Conservation (phyloP, 2,329 filamentous ascomycete species). For the Neofusicoccum cordaticola region DNA sequence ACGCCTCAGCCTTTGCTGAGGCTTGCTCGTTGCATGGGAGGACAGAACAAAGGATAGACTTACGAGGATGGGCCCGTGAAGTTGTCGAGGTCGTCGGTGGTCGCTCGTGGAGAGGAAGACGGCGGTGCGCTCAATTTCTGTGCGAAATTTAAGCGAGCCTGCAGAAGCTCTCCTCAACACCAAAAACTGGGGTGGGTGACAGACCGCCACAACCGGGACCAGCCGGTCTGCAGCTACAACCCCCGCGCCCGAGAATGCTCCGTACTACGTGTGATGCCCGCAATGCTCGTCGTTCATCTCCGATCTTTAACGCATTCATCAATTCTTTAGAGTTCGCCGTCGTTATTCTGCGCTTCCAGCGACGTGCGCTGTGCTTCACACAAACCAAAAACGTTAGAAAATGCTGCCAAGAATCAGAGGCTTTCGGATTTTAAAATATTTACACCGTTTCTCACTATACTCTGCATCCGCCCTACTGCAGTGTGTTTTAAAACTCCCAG, state of each 20-base stretch:
- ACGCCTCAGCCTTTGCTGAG: slow-evolving; percentile 11
- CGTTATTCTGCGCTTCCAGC: too few species aligned
- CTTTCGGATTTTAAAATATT: too few species aligned
- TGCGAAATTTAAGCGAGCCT: slow-evolving; percentile 17
- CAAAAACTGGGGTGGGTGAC: slow-evolving; percentile 12
- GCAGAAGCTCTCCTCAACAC: slow-evolving; percentile 13
- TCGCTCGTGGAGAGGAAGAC: slow-evolving; percentile 13
- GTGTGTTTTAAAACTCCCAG: too few species aligned
- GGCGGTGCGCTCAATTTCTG: slow-evolving; percentile 7
- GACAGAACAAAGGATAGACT: not conserved
- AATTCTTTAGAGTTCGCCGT: too few species aligned
- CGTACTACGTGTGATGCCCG: not conserved
- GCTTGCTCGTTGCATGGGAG: slow-evolving; percentile 9
- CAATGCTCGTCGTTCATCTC: not conserved
- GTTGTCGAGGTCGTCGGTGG: slow-evolving; percentile 16
- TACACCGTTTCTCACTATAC: too few species aligned
- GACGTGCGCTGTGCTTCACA: too few species aligned
- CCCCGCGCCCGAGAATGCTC: not conserved
- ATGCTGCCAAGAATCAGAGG: too few species aligned
- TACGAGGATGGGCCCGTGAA: slow-evolving; percentile 14
- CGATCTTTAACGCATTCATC: too few species aligned
- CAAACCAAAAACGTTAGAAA: too few species aligned
- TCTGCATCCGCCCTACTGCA: too few species aligned
- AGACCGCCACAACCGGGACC: not conserved
- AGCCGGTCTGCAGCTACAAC: not conserved